Percentiles rank a stretch among this genome's conserved stretches.
Evolutionary conservation across 2,329 filamentous ascomycete genomes (phyloP).

Genomic region (Trichothecium sympodiale): DNA sequence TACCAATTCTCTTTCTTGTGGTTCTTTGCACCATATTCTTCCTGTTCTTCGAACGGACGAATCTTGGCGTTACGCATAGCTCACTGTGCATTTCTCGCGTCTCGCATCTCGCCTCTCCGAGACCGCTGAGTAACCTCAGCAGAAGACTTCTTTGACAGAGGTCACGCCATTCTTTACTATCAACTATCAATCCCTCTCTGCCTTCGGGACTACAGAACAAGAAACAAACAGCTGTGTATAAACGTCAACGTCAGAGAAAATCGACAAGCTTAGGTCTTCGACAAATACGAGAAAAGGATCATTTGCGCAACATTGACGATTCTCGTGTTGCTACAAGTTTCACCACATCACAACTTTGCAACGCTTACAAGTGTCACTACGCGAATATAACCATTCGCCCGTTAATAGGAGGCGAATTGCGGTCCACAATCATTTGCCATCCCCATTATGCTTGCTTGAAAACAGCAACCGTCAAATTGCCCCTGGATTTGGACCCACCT

Average conservation of each 20-base stretch:
- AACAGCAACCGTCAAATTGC: not conserved
- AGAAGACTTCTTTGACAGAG: constrained; percentile 25
- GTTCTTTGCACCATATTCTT: no score
- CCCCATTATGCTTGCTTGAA: not conserved
- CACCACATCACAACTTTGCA: no score
- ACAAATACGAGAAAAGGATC: not conserved
- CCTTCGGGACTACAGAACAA: no score
- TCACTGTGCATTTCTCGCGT: not conserved
- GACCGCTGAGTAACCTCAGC: not conserved
- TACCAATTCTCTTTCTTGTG: no score
- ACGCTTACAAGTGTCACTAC: no score
- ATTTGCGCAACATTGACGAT: not conserved
- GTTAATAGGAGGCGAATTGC: not conserved
- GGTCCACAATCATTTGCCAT: not conserved
- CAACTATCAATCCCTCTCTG: not conserved
- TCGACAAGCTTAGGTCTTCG: not conserved
- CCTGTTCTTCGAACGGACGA: no score
- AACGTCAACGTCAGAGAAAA: not conserved
- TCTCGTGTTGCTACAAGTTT: no score
- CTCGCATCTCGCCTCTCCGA: constrained; percentile 2
- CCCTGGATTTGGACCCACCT: not conserved
- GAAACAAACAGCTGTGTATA: not conserved
- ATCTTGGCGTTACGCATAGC: no score
- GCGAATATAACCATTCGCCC: no score
- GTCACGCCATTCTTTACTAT: constrained; percentile 19